Evolutionary conservation across 371 early-diverging fungal genomes (phyloP), one percentile per base, ranked within the genome.

Genomic region (Circinella minor): DNA sequence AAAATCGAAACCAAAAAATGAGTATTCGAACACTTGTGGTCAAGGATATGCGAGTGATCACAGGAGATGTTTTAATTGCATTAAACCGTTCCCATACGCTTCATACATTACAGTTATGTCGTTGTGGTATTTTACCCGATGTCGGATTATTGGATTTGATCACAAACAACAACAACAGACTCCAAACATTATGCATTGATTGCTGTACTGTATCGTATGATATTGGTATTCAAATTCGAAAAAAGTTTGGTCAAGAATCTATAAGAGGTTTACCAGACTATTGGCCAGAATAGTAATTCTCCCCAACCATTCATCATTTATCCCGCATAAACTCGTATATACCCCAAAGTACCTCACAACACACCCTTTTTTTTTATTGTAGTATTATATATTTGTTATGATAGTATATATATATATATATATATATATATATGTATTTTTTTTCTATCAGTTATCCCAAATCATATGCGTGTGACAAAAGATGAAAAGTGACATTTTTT

Each of bases 31-130:
- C 27, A n/a, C 57, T 57, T 6, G 27, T 57, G n/a, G 27, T 57
- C 57, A 57, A 57, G 57, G 57, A 57, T 57, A 57, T 57, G 57
- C 57, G 34, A 13, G 57, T 57, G 1, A 14, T 57, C 57, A 57
- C 57, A 6, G 27, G n/a, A 14, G 36, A 18, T 10, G 4, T 11
- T 57, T 34, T 57, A 11, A 6, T 7, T 11, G 57, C 57, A 57
- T 57, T 57, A 27, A 57, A 27, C 4, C 36, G 27, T 4, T 57
- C 57, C 6, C 6, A 18, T 11, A 57, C 13, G 4, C 27, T 57
- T 7, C 34, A 57, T n/a, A 57, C 57, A n/a, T 34, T 57, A n/a
- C 34, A 57, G 27, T n/a, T 57, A 6, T 57, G 57, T 57, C 57
- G 57, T 5, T 57, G 57, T 57, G 57, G 57, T 34, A 27, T 13